Conservation (phyloP, 2,329 filamentous ascomycete species). For the Alternaria sp. region DNA sequence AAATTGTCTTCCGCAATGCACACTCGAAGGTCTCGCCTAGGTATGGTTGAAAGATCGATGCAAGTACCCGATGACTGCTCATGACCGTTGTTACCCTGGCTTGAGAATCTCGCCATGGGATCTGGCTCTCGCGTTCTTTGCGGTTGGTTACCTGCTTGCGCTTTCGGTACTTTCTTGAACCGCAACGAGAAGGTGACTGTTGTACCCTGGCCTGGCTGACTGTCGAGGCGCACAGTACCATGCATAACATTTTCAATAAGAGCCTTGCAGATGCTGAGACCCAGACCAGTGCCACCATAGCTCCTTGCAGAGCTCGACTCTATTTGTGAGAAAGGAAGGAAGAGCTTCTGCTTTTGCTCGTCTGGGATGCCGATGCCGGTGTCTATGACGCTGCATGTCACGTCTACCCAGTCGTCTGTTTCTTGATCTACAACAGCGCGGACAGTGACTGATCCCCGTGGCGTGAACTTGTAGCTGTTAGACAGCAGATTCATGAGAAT, state of each 20-base stretch:
- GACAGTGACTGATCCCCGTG: constrained; percentile 84
- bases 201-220: constrained; percentile 74
- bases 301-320: constrained; percentile 89
- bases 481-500: constrained; percentile 80
- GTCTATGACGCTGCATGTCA: constrained; percentile 87
- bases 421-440: constrained; percentile 77
- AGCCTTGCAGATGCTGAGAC: constrained; percentile 92
- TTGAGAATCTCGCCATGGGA: constrained; percentile 65
- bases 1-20: constrained; percentile 96
- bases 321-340: constrained; percentile 91
- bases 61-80: constrained; percentile 47
- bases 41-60: constrained; percentile 69
- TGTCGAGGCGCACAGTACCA: constrained; percentile 83
- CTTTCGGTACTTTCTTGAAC: constrained; percentile 80
- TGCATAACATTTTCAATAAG: constrained; percentile 93
- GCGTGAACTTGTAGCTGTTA: constrained; percentile 94
- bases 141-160: constrained; percentile 58
- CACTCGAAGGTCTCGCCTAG: constrained; percentile 80
- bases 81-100: constrained; percentile 55
- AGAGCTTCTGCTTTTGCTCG: constrained; percentile 83
- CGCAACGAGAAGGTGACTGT: constrained; percentile 81
- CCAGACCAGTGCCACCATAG: constrained; percentile 90
- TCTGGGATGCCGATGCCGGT: constrained; percentile 91
- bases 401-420: constrained; percentile 71
- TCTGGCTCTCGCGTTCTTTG: constrained; percentile 56